Evolutionary conservation across 345 rosid species (phyloP).

Genomic region (Eucalyptus paniculata): DNA sequence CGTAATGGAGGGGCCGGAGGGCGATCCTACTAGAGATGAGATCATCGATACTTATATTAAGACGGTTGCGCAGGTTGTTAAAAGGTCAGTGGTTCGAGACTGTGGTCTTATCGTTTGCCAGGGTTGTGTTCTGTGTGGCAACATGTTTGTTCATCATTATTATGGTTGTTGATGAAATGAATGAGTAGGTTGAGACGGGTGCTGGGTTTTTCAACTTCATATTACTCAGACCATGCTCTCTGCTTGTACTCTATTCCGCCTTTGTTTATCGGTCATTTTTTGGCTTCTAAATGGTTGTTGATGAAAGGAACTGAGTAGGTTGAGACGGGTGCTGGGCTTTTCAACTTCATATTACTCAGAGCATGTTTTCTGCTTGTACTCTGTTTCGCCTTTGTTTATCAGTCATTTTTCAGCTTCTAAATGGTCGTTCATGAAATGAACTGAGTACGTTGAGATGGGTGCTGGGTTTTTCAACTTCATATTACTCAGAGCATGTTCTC

Average conservation of each 20-base stretch:
- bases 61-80: constrained; percentile 56
- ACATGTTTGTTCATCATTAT: no score
- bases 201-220: no score
- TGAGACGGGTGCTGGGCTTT: no score
- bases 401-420: not conserved
- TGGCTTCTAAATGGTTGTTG: no score
- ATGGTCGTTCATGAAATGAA: no score
- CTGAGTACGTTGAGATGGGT: not conserved
- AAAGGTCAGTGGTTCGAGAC: constrained; percentile 31
- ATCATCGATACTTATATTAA: constrained; percentile 76
- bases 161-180: not conserved
- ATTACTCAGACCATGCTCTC: no score
- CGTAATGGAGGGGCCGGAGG: constrained; percentile 67
- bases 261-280: no score
- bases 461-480: not conserved
- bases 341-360: not conserved
- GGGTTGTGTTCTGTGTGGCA: no score
- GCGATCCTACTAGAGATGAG: constrained; percentile 67
- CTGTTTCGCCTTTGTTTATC: not conserved
- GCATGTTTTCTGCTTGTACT: not conserved
- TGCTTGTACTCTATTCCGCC: no score
- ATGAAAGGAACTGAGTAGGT: no score
- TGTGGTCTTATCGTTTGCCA: not conserved
- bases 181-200: not conserved
- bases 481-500: not conserved